These are phyloP conservation scores for Scedosporium boydii DNA, from an alignment of 2,329 filamentous ascomycete genomes.

Conservation along the genomic window DNA sequence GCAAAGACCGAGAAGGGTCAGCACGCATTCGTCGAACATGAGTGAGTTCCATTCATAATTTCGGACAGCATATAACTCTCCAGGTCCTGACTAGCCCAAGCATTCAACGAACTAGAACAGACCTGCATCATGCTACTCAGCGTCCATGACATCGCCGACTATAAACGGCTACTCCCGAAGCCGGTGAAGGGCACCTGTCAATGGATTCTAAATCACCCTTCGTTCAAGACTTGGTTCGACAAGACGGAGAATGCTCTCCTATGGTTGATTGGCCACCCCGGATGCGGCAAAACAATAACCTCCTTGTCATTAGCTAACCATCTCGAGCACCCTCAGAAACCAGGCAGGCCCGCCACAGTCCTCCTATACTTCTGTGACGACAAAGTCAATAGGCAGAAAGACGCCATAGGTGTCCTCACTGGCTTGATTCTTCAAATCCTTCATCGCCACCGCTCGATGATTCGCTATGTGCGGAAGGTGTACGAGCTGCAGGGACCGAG, in stretches of 20 bases:
- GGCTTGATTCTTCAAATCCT: constrained; percentile 25
- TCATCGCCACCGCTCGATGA: constrained; percentile 18
- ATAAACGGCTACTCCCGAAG: constrained; percentile 18
- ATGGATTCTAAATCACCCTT: constrained; percentile 22
- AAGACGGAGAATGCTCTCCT: constrained; percentile 19
- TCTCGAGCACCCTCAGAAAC: constrained; percentile 12
- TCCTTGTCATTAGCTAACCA: constrained; percentile 22
- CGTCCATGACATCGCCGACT: constrained; percentile 18
- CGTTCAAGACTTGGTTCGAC: constrained; percentile 20
- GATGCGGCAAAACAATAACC: constrained; percentile 26
- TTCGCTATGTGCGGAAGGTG: constrained; percentile 20
- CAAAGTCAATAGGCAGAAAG: constrained; percentile 20
- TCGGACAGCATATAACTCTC: background rate
- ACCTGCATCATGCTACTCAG: constrained; percentile 22
- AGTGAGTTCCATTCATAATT: background rate
- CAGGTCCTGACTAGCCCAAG: constrained; percentile 13
- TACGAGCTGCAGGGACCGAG: constrained; percentile 20
- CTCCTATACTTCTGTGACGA: constrained; percentile 25
- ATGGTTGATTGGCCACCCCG: constrained; percentile 26
- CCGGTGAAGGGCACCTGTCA: constrained; percentile 24
- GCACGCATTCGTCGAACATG: constrained; percentile 6
- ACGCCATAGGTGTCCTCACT: constrained; percentile 23
- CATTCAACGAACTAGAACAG: constrained; percentile 21
- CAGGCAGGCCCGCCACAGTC: constrained; percentile 12
- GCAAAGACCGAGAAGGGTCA: background rate